Percentiles rank a stretch among this genome's conserved stretches.
phyloP scores from a whole-genome alignment of 1,284 basidiomycete species.

The Rhodotorula sp. region DNA sequence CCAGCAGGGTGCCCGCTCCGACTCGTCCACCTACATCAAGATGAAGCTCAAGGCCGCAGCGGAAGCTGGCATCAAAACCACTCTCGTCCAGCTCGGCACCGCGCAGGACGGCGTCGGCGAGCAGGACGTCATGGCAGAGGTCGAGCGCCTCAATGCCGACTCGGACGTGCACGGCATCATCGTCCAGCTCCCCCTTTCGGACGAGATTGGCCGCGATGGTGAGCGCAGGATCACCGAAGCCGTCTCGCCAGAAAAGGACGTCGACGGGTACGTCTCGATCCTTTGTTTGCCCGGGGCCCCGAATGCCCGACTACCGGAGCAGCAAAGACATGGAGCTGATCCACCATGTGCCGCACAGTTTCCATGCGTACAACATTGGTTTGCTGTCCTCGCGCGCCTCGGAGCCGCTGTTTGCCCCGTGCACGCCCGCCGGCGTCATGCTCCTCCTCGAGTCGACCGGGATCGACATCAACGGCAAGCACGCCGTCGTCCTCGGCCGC shows the following conservation, averaged over 20 bases:
- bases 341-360: constrained; percentile 55
- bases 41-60: constrained; percentile 97
- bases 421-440: constrained; percentile 92
- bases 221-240: constrained; percentile 91
- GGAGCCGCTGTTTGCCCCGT: constrained; percentile 86
- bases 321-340: background rate
- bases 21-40: constrained; percentile 89
- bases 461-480: constrained; percentile 69
- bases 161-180: constrained; percentile 82
- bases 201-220: constrained; percentile 76
- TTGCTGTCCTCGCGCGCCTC: constrained; percentile 87
- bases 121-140: constrained; percentile 72
- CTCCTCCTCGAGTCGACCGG: constrained; percentile 82
- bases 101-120: constrained; percentile 58
- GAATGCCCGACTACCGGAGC: too few relatives aligned
- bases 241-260: constrained; percentile 91
- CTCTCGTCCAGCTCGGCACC: constrained; percentile 61
- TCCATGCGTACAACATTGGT: constrained; percentile 99
- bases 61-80: constrained; percentile 87
- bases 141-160: constrained; percentile 81
- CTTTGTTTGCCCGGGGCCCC: background rate
- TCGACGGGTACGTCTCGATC: constrained; percentile 71
- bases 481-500: constrained; percentile 90
- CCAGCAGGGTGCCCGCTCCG: constrained; percentile 86
- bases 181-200: constrained; percentile 93